Base-by-base conservation (phyloP, 1,139 yeast genomes). In the Nakaseomyces kungkrabaensis region DNA sequence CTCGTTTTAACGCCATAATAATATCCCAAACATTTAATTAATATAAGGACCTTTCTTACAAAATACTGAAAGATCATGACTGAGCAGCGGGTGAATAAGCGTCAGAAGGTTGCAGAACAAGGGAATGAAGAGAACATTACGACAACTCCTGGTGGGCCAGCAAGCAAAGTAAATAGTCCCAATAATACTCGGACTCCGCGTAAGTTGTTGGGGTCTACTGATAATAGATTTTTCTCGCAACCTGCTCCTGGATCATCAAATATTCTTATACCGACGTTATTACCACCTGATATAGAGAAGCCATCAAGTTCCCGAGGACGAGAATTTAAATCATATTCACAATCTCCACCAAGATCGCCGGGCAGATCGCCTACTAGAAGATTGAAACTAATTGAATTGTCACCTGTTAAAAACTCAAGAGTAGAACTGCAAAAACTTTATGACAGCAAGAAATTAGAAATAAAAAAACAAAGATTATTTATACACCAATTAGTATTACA, bases 401-500 rank as follows among this genome's bases (percentile, higher is more conserved):
- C 74, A 0, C 74, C 74, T 5, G 59, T 59, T n/a, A 70, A 69
- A 47, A 62, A 65, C 37, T 59, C 64, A 9, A 63, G 63, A 51
- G 54, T 54, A 48, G 67, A 60, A 56, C 53, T 60, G 48, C 70
- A 56, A 59, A 66, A 54, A 55, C 55, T 55, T 40, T 65, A 58
- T 51, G 62, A 55, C 51, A 52, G 54, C 52, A 66, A 59, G 59
- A 66, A 50, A 48, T 47, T 54, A 8, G 56, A 56, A 40, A 46
- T 32, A 4, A 53, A 55, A 37, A 56, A 51, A 6, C 58, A 57
- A 8, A 72, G 98, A 46, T 68, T 92, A 34, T 95, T 87, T 5
- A 90, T 92, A 44, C 72, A 81, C 43, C 78, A 79, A 58, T 69
- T 92, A 34, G 85, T 83, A 0, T 73, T 94, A 46, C 82, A 83